Base-by-base conservation (phyloP, 805 yeast species). In the Kazachstania psychrophila region DNA sequence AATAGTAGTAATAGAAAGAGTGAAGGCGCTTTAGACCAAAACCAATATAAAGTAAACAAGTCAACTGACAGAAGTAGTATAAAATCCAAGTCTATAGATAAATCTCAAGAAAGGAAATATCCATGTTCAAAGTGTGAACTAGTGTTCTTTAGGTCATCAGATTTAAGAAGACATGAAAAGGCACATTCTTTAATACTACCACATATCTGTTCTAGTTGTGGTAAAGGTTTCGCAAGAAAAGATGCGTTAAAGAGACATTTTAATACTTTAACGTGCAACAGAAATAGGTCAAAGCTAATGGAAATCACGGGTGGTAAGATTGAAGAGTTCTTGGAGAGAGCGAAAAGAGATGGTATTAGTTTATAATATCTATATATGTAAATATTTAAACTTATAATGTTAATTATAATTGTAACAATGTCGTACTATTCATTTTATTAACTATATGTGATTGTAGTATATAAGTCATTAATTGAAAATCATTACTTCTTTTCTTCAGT, bases 151-250 rank as follows among this genome's bases (percentile, higher is more conserved):
- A 64, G 92, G 26, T 71, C 81, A 1, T 70, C 79, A 2, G 89
- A 80, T 57, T 65, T 80, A 46, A 77, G 77, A 52, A 67, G 89
- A 38, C 92, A 81, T 51, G 83, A 77, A 48, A 76, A 81, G 51
- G 84, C 79, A 29, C 94, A 82, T 58, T 59, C 79, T 32, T 52
- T 76, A 17, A 73, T 79, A 2, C 72, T 84, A 7, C 88, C 89
- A 1, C 79, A 83, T 51, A 74, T 80, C 32, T 82, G 94, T 58
- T 74, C 78, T 5, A 60, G 67, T 13, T 82, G 94, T 62, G 85
- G 84, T 25, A 82, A 82, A 51, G 88, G 92, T 0, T 82, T 82
- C 66, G 89, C 92, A 2, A 63, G 94, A 33, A 80, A 79, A 49
- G 94, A 82, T 59, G 92, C 92, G 0, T 63, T 82, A 47, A 82